Evolutionary conservation across 2,329 filamentous ascomycete species (phyloP), one percentile per base, ranked within the genome.

Genomic region (Aureobasidium lini): DNA sequence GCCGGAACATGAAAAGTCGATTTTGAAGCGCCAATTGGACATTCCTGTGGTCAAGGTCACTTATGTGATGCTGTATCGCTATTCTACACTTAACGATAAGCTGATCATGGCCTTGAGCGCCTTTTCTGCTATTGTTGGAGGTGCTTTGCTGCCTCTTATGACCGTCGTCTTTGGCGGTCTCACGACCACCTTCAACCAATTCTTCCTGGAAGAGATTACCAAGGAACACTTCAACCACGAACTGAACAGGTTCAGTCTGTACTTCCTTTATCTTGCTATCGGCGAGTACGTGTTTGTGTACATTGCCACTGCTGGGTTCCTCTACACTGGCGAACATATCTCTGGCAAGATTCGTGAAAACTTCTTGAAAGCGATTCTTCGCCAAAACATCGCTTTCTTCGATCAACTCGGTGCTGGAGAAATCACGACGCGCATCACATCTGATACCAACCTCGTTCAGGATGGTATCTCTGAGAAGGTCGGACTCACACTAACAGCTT

Each of bases 381-480:
- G 84, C 62, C 91, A 95, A 71, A 95, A 96, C 71, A 93, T 95
- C 71, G 91, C 84, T 47, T 95, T 90, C 73, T 95, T 95, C 73
- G 94, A 97, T 73, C 94, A 94, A 68, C 81, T 96, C 13, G 93
- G 92, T 54, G 88, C 91, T 36, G 92, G 93, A 61, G 94, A 96
- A 74, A 89, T 97, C 62, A 96, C 92, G 0, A 96, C 92, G 1
- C 86, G 92, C 64, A 96, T 96, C 66, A 97, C 93, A 0, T 87
- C 92, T 10, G 93, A 97, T 71, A 95, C 90, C 46, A 96, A 96
- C 68, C 78, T 95, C 57, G 87, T 97, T 59, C 93, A 96, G 72
- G 92, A 95, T 65, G 93, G 91, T 60, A 90, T 99, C 47, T 95
- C 90, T 0, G 90, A 95, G 72, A 96, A 96, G 76, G 82, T 95